Conservation (phyloP, 2,329 filamentous ascomycete genomes). For the Passalora sequoiae region DNA sequence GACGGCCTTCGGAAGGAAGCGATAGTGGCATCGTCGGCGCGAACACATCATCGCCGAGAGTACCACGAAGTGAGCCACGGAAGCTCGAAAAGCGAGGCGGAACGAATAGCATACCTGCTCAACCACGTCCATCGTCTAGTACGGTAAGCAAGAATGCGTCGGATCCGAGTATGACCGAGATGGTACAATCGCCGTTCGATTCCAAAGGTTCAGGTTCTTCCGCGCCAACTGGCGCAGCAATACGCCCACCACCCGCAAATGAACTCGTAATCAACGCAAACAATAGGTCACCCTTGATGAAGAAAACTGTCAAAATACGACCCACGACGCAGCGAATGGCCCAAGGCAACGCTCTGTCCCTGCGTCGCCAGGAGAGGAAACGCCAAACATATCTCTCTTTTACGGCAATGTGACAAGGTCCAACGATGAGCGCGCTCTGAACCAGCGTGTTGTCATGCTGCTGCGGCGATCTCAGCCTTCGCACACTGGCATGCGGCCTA, state of each 20-base stretch:
- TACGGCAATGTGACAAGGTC: not conserved
- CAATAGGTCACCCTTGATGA: not conserved
- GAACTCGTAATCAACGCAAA: not conserved
- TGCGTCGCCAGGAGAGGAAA: not conserved
- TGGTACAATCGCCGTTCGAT: constrained; percentile 1
- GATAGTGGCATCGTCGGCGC: too few relatives aligned
- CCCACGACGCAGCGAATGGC: not conserved
- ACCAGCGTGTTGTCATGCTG: not conserved
- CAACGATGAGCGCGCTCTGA: not conserved
- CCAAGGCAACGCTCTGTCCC: not conserved
- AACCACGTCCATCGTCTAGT: not conserved
- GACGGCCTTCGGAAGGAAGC: too few relatives aligned
- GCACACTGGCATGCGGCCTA: not conserved
- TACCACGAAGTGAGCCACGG: not conserved
- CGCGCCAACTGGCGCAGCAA: not conserved
- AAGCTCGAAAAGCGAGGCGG: constrained; percentile 3
- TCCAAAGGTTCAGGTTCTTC: not conserved
- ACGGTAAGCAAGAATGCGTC: not conserved
- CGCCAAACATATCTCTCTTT: not conserved
- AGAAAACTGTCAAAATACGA: not conserved
- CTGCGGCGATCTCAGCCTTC: not conserved
- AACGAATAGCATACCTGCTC: not conserved
- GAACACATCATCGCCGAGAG: not conserved
- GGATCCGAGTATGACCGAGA: too few relatives aligned
- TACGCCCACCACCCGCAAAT: not conserved